A percentile compares a stretch with the other conserved stretches of the same genome.
Evolutionary conservation across 768 basidiomycete genomes (phyloP).

Genomic region (Serendipita sp.): DNA sequence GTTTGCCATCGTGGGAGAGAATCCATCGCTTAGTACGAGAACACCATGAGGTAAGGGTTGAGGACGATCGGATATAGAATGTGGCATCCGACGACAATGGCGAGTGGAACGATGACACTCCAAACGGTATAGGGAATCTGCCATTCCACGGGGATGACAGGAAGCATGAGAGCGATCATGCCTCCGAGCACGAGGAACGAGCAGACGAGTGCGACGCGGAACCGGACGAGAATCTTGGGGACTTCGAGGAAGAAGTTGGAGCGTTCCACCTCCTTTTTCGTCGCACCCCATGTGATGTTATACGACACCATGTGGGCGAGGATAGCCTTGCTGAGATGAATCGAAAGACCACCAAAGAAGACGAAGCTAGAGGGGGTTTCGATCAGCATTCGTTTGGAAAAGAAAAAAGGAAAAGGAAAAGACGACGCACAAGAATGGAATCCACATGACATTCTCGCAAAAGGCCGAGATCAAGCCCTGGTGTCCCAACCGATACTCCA

Average conservation of each 20-base stretch:
- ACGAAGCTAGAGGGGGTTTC: slow-evolving; percentile 39
- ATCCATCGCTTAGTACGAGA: slow-evolving; percentile 32
- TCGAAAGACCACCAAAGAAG: slow-evolving; percentile 61
- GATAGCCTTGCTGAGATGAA: slow-evolving; percentile 47
- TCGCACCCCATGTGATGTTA: slow-evolving; percentile 55
- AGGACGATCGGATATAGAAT: slow-evolving; percentile 49
- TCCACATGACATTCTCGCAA: slow-evolving; percentile 46
- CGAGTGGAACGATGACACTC: slow-evolving; percentile 63
- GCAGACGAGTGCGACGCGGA: slow-evolving; percentile 47
- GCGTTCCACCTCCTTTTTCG: slow-evolving; percentile 71
- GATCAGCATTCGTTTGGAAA: not conserved
- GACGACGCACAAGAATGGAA: slow-evolving; percentile 55
- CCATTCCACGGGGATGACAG: slow-evolving; percentile 47
- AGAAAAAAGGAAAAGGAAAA: not conserved
- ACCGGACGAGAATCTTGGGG: slow-evolving; percentile 67
- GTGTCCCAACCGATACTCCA: slow-evolving; percentile 52
- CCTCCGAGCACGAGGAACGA: slow-evolving; percentile 33
- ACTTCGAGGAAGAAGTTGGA: slow-evolving; percentile 87
- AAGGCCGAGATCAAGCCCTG: slow-evolving; percentile 33
- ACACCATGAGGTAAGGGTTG: slow-evolving; percentile 82
- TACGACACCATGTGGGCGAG: slow-evolving; percentile 42
- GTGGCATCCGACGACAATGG: slow-evolving; percentile 47
- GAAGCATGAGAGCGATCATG: slow-evolving; percentile 41
- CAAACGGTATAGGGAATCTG: slow-evolving; percentile 44
- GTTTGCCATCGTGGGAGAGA: too few relatives aligned